These are phyloP conservation scores for Hypoxylon intermedium DNA, from an alignment of 495 filamentous ascomycete genomes.

Conservation along the genomic window DNA sequence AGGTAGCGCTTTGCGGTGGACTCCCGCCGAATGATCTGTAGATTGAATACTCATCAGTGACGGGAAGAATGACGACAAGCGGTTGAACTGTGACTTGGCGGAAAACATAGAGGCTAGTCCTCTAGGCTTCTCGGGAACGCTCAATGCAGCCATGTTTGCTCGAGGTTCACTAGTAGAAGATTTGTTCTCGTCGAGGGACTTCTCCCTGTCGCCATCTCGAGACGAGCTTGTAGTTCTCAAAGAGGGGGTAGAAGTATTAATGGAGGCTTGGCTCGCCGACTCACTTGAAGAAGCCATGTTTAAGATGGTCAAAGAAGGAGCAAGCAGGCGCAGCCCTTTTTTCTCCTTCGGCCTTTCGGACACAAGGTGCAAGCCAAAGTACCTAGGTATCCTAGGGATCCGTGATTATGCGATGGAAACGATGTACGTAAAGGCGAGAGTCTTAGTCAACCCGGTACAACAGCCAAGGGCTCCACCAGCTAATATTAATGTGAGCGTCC, in stretches of 20 bases:
- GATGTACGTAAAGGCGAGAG: constrained; percentile 9
- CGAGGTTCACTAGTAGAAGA: background rate
- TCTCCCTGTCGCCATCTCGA: constrained; percentile 4
- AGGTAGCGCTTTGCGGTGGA: constrained; percentile 39
- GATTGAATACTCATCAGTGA: constrained; percentile 39
- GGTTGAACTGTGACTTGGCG: constrained; percentile 36
- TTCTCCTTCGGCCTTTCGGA: constrained; percentile 1
- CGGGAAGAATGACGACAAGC: constrained; percentile 41
- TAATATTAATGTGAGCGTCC: constrained; percentile 32
- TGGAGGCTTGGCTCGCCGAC: constrained; percentile 31
- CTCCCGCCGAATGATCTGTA: constrained; percentile 28
- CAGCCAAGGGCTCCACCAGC: constrained; percentile 20
- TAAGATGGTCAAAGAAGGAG: constrained; percentile 9
- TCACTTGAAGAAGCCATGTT: constrained; percentile 37
- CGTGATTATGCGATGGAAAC: constrained; percentile 26
- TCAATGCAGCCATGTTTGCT: constrained; percentile 11
- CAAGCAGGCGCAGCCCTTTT: constrained; percentile 31
- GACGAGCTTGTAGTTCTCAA: background rate
- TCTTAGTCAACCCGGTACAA: constrained; percentile 18
- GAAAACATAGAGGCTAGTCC: constrained; percentile 25
- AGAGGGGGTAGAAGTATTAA: constrained; percentile 26
- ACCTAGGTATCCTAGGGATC: constrained; percentile 26
- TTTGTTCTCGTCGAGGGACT: constrained; percentile 5
- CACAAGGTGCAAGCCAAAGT: constrained; percentile 18
- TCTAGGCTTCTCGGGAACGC: constrained; percentile 7